Evolutionary conservation across 345 rosid species (phyloP), one percentile per base, ranked within the genome.

Genomic region (Salix udensis): DNA sequence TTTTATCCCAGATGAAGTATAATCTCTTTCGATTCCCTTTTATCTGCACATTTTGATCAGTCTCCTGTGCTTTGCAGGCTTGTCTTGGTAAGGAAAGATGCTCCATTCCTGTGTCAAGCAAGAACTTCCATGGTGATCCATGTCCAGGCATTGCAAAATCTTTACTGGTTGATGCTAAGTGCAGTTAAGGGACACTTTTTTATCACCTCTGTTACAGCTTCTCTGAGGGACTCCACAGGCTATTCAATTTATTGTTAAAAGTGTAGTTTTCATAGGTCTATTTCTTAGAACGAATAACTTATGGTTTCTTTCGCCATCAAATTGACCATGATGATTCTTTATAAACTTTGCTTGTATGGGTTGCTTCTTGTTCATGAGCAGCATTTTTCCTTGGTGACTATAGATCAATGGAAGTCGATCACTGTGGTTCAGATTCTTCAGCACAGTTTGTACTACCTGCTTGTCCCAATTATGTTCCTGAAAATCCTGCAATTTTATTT

Each of bases 81-180:
- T 67, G 70, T 34, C 44, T 68, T 10, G 71, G 71, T 1, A n/a
- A 40, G 52, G 42, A 5, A 2, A 68, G 7, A 40, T 68, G 71
- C 4, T 16, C 42, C 6, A 18, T 31, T 34, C 73, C 73, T 16
- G 39, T 70, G 19, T 70, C 39, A 16, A 30, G 21, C 40, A 18
- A 15, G 61, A 26, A 18, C 15, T 70, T 31, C 36, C n/a, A 14
- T 11, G 60, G 60, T 14, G 73, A 44, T 48, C 65, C 64, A 21
- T 72, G 65, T n/a, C 74, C 66, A 31, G 66, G 74, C 15, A 39
- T 55, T 15, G 39, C 30, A 72, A 72, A 55, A 10, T 36, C 65
- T 36, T 72, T 72, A n/a, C 5, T 36, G 5, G 50, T 72, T 53
- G 75, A 72, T 36, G 48, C n/a, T 5, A 12, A 55, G 11, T 55